phyloP scores from a whole-genome alignment of 306 rosid genomes.

The Malus asiatica region DNA sequence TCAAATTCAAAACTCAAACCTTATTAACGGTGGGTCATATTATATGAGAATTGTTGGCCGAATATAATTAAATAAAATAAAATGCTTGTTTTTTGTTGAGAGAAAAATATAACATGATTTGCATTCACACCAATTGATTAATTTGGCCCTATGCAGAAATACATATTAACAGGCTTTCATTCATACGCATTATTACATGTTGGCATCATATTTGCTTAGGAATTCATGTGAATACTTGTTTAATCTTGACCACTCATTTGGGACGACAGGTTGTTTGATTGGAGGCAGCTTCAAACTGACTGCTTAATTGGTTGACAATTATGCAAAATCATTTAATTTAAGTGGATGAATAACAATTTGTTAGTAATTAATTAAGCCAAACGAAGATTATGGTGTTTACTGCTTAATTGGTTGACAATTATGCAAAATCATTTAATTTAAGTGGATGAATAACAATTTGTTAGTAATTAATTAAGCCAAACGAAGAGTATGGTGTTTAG shows the following conservation, averaged over 20 bases:
- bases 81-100: too few species aligned
- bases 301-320: neutral
- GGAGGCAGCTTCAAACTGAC: neutral
- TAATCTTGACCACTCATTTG: neutral
- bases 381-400: neutral
- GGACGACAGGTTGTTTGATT: neutral
- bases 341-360: neutral
- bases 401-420: neutral
- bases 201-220: neutral
- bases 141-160: neutral
- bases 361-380: neutral
- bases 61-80: too few species aligned
- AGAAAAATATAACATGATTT: neutral
- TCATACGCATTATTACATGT: neutral
- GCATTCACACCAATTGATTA: neutral
- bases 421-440: neutral
- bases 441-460: neutral
- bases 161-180: neutral
- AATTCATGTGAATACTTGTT: neutral
- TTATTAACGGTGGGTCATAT: too few species aligned
- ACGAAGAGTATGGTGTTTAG: neutral
- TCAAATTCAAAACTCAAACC: too few species aligned
- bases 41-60: too few species aligned
- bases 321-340: neutral
- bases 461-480: neutral